Conservation (phyloP, 2,329 filamentous ascomycete genomes). For the Clarireedia homoeocarpa region DNA sequence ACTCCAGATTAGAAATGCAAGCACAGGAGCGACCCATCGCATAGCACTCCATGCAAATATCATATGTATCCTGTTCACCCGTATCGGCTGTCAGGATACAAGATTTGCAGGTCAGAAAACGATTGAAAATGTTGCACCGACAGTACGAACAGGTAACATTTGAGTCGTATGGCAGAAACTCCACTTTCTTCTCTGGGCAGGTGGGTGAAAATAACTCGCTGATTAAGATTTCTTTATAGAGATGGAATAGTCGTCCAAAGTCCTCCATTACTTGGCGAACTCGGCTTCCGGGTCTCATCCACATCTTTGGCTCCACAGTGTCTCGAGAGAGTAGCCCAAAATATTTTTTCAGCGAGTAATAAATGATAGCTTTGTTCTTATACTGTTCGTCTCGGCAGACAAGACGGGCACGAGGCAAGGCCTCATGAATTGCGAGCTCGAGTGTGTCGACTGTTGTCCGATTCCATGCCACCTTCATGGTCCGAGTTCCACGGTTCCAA, state of each 20-base stretch:
- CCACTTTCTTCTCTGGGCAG: constrained; percentile 55
- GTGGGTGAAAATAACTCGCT: constrained; percentile 77
- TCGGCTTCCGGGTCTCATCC: constrained; percentile 29
- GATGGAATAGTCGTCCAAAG: constrained; percentile 69
- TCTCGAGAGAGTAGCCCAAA: constrained; percentile 50
- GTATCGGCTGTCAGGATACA: constrained; percentile 63
- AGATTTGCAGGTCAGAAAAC: constrained; percentile 84
- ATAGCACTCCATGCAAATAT: constrained; percentile 97
- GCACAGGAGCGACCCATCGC: constrained; percentile 92
- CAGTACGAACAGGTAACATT: constrained; percentile 96
- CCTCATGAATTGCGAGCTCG: constrained; percentile 76
- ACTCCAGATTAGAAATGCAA: constrained; percentile 77
- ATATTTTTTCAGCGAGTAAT: constrained; percentile 80
- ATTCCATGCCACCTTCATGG: constrained; percentile 98
- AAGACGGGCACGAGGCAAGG: constrained; percentile 77
- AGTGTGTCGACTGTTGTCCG: constrained; percentile 88
- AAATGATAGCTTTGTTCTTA: constrained; percentile 95
- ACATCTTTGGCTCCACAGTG: constrained; percentile 35
- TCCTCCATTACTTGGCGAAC: constrained; percentile 70
- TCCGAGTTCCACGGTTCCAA: constrained; percentile 93
- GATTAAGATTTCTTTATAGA: constrained; percentile 72
- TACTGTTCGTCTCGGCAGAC: constrained; percentile 98
- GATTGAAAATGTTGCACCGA: constrained; percentile 92
- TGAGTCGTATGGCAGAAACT: constrained; percentile 76
- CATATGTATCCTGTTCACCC: constrained; percentile 79